Conservation (phyloP, 495 filamentous ascomycete genomes). For the Massariosphaeria phaeospora region DNA sequence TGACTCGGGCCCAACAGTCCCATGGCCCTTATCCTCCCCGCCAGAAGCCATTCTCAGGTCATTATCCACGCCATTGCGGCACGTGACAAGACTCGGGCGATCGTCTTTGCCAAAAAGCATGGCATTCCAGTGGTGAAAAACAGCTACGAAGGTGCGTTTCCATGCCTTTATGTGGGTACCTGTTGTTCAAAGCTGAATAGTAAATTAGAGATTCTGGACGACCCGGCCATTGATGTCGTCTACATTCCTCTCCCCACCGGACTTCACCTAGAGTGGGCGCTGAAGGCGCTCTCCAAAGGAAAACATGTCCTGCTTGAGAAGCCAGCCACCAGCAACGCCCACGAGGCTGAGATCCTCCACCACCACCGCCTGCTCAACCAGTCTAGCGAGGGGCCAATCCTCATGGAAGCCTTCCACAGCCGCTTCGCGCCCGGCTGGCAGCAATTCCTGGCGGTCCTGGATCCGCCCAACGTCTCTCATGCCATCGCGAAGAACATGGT, state of each 20-base stretch:
- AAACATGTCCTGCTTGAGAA: slow-evolving; percentile 60
- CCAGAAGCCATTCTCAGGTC: slow-evolving; percentile 55
- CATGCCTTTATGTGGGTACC: neutral
- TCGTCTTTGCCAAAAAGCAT: slow-evolving; percentile 53
- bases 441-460: slow-evolving; percentile 34
- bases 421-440: slow-evolving; percentile 42
- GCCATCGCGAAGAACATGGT: slow-evolving; percentile 10
- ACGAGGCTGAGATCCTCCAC: slow-evolving; percentile 15
- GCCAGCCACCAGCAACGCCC: slow-evolving; percentile 48
- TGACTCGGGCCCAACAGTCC: slow-evolving; percentile 41
- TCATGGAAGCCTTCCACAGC: slow-evolving; percentile 55
- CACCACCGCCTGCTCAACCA: slow-evolving; percentile 5
- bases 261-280: slow-evolving; percentile 52
- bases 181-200: too few relatives aligned
- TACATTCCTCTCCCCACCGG: slow-evolving; percentile 51
- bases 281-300: slow-evolving; percentile 45
- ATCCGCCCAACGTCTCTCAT: slow-evolving; percentile 36
- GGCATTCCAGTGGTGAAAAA: slow-evolving; percentile 51
- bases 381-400: slow-evolving; percentile 39
- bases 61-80: slow-evolving; percentile 55
- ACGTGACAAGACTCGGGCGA: slow-evolving; percentile 49
- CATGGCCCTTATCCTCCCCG: slow-evolving; percentile 51
- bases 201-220: slow-evolving; percentile 44
- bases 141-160: slow-evolving; percentile 37
- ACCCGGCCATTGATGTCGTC: slow-evolving; percentile 49